Conservation (phyloP, 225 moss, liverwort and hornwort genomes). For the Bryum argenteum region DNA sequence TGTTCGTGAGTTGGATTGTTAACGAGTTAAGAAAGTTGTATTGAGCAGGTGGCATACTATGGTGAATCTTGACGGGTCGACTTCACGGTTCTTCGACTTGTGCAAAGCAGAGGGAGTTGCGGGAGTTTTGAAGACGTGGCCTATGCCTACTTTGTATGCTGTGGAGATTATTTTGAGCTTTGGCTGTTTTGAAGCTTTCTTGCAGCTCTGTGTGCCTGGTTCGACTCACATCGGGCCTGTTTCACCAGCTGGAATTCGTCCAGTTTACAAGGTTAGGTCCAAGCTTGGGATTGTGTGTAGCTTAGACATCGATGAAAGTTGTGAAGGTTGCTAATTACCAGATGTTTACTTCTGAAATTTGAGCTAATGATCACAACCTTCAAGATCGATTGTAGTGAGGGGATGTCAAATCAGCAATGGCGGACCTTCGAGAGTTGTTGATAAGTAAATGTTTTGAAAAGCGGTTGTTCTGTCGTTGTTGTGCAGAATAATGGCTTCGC, state of each 20-base stretch:
- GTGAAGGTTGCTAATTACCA: not conserved
- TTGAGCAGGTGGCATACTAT: constrained; percentile 81
- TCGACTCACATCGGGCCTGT: constrained; percentile 77
- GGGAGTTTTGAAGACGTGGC: constrained; percentile 71
- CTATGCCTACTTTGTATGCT: constrained; percentile 66
- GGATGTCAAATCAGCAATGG: not conserved
- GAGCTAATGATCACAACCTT: not conserved
- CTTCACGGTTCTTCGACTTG: constrained; percentile 49
- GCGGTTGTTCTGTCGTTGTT: not conserved
- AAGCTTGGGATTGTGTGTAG: too few relatives aligned
- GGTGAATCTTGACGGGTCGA: constrained; percentile 84
- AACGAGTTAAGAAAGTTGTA: too few relatives aligned
- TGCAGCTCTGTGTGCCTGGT: constrained; percentile 79
- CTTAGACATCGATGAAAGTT: not conserved
- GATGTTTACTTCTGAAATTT: not conserved
- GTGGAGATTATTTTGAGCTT: constrained; percentile 64
- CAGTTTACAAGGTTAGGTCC: constrained; percentile 67
- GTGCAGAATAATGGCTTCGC: constrained; percentile 85
- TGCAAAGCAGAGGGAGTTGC: constrained; percentile 50
- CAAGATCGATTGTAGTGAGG: not conserved
- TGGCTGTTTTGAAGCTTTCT: constrained; percentile 79
- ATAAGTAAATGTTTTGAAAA: constrained; percentile 1
- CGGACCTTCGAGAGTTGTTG: not conserved
- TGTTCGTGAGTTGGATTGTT: not conserved
- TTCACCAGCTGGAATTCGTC: constrained; percentile 89